Evolutionary conservation across 192 early-diverging fungal species (phyloP).

Genomic region (Rhizoclosmatium globosum): DNA sequence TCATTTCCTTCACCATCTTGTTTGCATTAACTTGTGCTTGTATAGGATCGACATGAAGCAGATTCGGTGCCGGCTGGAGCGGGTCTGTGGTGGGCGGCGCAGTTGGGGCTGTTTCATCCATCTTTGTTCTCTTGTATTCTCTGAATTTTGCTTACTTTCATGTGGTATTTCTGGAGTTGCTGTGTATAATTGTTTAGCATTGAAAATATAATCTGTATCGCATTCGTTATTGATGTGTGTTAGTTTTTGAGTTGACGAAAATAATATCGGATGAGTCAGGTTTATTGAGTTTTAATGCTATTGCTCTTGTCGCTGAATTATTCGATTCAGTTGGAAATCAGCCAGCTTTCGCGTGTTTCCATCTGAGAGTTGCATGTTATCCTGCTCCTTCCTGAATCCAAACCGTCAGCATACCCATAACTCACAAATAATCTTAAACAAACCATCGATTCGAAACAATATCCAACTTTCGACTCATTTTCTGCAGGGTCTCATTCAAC

Average conservation of each 20-base stretch:
- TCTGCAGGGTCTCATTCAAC: conserved; percentile 66
- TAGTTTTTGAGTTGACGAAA: background rate
- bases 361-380: conserved; percentile 59
- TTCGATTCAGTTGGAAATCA: conserved; percentile 56
- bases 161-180: background rate
- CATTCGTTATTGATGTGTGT: background rate
- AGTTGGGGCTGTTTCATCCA: too few relatives aligned
- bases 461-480: conserved; percentile 65
- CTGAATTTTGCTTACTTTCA: too few relatives aligned
- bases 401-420: background rate
- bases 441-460: conserved; percentile 52
- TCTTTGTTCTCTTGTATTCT: too few relatives aligned
- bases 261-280: background rate
- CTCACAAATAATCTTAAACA: background rate
- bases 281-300: background rate
- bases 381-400: conserved; percentile 54
- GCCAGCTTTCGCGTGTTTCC: conserved; percentile 53
- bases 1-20: too few relatives aligned
- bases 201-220: background rate
- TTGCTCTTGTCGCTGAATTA: conserved; percentile 36
- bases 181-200: background rate
- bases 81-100: too few relatives aligned
- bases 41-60: too few relatives aligned
- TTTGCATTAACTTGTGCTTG: too few relatives aligned
- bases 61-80: too few relatives aligned